Percentiles rank a stretch among this genome's conserved stretches.
These are phyloP conservation scores for Mycosphaerelloides madeirae DNA, from an alignment of 2,329 filamentous ascomycete species.

Conservation along the genomic window DNA sequence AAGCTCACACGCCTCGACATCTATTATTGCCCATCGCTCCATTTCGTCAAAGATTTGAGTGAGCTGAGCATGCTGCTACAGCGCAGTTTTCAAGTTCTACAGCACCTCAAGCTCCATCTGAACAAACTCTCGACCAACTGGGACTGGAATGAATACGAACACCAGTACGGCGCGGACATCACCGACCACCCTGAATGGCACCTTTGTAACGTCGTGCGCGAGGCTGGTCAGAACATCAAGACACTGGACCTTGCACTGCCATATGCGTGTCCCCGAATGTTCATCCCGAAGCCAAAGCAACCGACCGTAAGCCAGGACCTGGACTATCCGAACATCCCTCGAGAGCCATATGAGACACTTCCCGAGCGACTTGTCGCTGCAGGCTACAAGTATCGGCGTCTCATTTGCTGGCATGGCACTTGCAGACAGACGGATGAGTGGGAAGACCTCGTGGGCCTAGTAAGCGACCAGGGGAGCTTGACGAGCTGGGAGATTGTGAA, in stretches of 20 bases:
- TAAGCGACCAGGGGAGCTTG: constrained; percentile 7
- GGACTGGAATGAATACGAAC: background rate
- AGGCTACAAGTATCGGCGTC: constrained; percentile 18
- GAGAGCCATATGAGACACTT: constrained; percentile 13
- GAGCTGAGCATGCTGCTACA: constrained; percentile 14
- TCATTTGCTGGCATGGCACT: constrained; percentile 17
- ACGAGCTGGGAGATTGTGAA: constrained; percentile 19
- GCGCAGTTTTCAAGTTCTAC: constrained; percentile 13
- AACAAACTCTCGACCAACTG: background rate
- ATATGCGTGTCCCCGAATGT: constrained; percentile 18
- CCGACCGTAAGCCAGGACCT: background rate
- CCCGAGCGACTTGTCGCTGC: constrained; percentile 10
- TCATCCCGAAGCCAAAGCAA: constrained; percentile 4
- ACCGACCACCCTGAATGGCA: constrained; percentile 17
- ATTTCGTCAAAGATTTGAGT: constrained; percentile 5
- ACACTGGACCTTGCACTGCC: constrained; percentile 22
- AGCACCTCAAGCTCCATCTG: constrained; percentile 20
- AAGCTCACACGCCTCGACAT: constrained; percentile 21
- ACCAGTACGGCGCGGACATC: constrained; percentile 7
- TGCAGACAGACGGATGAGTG: constrained; percentile 13
- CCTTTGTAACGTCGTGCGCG: constrained; percentile 21
- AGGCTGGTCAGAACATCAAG: constrained; percentile 13
- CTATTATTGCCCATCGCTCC: constrained; percentile 13
- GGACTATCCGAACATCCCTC: constrained; percentile 8
- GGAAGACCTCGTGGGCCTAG: constrained; percentile 12